Evolutionary conservation across 768 basidiomycete genomes (phyloP).

Genomic region (Hemileccinum rubropunctum): DNA sequence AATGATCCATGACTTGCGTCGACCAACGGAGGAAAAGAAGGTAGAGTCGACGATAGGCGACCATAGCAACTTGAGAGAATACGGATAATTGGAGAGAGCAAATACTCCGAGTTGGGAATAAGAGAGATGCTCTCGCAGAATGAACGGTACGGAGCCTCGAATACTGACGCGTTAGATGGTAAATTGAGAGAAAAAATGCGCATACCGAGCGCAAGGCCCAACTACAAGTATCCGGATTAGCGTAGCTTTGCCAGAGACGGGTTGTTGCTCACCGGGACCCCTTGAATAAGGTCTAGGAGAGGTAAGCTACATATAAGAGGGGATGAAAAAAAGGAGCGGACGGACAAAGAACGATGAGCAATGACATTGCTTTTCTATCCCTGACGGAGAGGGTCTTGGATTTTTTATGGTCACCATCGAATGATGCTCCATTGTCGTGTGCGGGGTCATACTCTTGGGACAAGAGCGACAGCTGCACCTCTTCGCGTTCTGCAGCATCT

Average conservation of each 20-base stretch:
- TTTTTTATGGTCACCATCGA: constrained; percentile 32
- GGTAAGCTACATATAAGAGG: constrained; percentile 14
- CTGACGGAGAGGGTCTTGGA: constrained; percentile 59
- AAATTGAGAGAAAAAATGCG: neutral
- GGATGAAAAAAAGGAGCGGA: constrained; percentile 19
- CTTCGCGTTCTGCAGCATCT: constrained; percentile 40
- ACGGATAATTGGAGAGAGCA: constrained; percentile 89
- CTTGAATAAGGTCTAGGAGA: constrained; percentile 71
- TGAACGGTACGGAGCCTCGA: constrained; percentile 91
- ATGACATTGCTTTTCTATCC: constrained; percentile 81
- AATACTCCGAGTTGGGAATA: constrained; percentile 97
- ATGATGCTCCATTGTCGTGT: constrained; percentile 36
- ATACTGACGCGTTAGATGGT: constrained; percentile 4
- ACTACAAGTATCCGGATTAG: constrained; percentile 36
- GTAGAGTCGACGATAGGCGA: constrained; percentile 95
- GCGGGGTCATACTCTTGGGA: constrained; percentile 51
- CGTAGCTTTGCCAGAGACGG: constrained; percentile 6
- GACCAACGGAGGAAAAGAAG: constrained; percentile 79
- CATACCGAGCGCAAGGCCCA: constrained; percentile 86
- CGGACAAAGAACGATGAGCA: constrained; percentile 88
- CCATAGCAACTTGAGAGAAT: constrained; percentile 96
- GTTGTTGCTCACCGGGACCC: constrained; percentile 73
- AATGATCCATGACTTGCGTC: constrained; percentile 98
- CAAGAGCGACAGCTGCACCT: constrained; percentile 61
- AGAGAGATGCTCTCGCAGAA: constrained; percentile 91